phyloP scores from a whole-genome alignment of 2,329 filamentous ascomycete species.

The Aspergillus ibericus region DNA sequence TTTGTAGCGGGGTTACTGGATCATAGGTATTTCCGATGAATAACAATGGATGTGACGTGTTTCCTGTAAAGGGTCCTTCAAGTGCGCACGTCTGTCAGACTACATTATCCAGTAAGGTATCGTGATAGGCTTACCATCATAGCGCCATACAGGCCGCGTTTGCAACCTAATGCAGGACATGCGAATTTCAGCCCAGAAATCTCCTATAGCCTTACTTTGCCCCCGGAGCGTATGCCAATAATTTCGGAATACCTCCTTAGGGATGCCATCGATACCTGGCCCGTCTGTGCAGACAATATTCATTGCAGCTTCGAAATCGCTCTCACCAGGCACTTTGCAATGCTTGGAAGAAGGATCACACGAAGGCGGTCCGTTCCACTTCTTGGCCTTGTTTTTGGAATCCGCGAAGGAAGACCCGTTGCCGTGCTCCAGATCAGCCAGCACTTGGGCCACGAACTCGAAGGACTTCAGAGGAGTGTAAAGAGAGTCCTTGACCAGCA shows the following conservation, averaged over 20 bases:
- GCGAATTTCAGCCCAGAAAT: constrained; percentile 1
- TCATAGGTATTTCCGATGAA: constrained; percentile 8
- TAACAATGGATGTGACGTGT: constrained; percentile 1
- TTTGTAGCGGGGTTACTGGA: not conserved
- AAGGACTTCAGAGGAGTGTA: not conserved
- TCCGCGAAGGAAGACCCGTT: constrained; percentile 2
- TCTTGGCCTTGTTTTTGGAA: not conserved
- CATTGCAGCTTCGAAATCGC: not conserved
- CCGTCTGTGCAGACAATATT: constrained; percentile 1
- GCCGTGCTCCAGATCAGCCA: not conserved
- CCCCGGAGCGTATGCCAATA: constrained; percentile 3
- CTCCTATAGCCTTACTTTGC: constrained; percentile 2
- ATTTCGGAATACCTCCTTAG: not conserved
- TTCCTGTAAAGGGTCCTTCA: not conserved
- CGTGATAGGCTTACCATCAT: not conserved
- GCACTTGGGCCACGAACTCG: not conserved
- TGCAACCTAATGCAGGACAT: not conserved
- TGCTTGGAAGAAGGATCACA: not conserved
- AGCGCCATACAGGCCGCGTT: not conserved
- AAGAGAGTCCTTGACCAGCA: not conserved
- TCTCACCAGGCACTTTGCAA: not conserved
- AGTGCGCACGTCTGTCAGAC: not conserved
- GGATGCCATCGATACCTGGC: not conserved
- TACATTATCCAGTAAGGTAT: not conserved
- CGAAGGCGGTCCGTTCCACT: not conserved